Percentiles rank a stretch among this genome's conserved stretches.
phyloP scores from a whole-genome alignment of 768 basidiomycete genomes.

The Udeniomyces megalosporus region DNA sequence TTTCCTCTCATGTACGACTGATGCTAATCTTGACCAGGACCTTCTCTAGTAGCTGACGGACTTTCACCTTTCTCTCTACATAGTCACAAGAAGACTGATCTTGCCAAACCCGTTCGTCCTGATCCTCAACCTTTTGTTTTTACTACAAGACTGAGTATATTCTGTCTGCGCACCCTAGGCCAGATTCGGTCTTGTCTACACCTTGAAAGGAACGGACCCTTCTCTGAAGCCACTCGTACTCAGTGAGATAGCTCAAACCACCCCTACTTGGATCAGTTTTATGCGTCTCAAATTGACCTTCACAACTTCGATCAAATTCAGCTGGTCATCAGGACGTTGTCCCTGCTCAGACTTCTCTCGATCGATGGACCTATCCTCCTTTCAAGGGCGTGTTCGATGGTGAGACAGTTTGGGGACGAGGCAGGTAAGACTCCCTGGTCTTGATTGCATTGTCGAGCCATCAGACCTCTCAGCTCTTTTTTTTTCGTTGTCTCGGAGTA shows the following conservation, averaged over 20 bases:
- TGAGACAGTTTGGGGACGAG: conserved; percentile 7
- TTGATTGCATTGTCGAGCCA: background rate
- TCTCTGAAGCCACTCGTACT: conserved; percentile 15
- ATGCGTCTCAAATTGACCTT: background rate
- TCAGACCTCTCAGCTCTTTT: background rate
- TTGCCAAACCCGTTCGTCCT: conserved; percentile 3
- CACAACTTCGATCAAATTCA: no score
- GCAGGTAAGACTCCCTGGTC: background rate
- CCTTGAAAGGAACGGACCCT: background rate
- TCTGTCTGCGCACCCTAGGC: background rate
- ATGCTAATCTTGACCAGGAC: background rate
- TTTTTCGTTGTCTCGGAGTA: background rate
- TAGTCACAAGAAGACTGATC: background rate
- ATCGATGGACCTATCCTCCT: conserved; percentile 16
- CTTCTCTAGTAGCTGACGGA: background rate
- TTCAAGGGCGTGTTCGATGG: conserved; percentile 5
- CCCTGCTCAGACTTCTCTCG: conserved; percentile 12
- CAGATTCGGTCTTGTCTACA: conserved; percentile 11
- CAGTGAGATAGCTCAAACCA: background rate
- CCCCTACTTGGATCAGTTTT: background rate
- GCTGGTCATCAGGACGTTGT: conserved; percentile 7
- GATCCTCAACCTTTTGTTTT: background rate
- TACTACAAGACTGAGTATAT: background rate
- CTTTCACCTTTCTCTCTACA: background rate
- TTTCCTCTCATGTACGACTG: conserved; percentile 3